phyloP scores from a whole-genome alignment of 371 early-diverging fungal genomes.

The Mucor racemosus region DNA sequence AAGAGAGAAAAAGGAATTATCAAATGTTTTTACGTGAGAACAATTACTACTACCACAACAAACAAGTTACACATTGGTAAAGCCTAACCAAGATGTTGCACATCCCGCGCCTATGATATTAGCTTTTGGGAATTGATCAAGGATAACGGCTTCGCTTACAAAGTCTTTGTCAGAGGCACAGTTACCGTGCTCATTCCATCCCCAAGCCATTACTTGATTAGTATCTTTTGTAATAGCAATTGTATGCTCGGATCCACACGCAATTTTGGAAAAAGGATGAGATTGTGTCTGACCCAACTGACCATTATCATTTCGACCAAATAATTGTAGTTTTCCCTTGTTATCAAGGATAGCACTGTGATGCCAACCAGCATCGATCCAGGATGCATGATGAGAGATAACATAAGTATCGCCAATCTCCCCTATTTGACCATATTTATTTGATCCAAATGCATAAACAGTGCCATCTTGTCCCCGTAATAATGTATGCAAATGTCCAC shows the following conservation, averaged over 20 bases:
- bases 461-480: slow-evolving; percentile 47
- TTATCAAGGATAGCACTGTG: slow-evolving; percentile 60
- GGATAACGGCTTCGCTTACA: slow-evolving; percentile 11
- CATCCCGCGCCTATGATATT: slow-evolving; percentile 32
- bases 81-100: slow-evolving; percentile 33
- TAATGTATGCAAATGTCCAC: slow-evolving; percentile 62
- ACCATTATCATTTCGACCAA: slow-evolving; percentile 78
- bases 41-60: too few species aligned
- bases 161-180: slow-evolving; percentile 58
- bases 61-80: not conserved
- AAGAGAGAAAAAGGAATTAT: not conserved
- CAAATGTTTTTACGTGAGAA: not conserved
- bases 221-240: slow-evolving; percentile 48
- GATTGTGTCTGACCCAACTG: slow-evolving; percentile 53
- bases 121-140: not conserved
- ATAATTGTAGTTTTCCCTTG: slow-evolving; percentile 39
- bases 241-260: slow-evolving; percentile 83
- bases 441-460: slow-evolving; percentile 64
- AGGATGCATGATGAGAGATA: slow-evolving; percentile 14
- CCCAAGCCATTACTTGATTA: slow-evolving; percentile 71
- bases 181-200: slow-evolving; percentile 96
- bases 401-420: not conserved
- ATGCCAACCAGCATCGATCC: slow-evolving; percentile 77
- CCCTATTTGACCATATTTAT: slow-evolving; percentile 62
- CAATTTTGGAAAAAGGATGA: slow-evolving; percentile 42